Base-by-base conservation (phyloP, 2,329 filamentous ascomycete genomes). In the Akanthomyces muscarius region DNA sequence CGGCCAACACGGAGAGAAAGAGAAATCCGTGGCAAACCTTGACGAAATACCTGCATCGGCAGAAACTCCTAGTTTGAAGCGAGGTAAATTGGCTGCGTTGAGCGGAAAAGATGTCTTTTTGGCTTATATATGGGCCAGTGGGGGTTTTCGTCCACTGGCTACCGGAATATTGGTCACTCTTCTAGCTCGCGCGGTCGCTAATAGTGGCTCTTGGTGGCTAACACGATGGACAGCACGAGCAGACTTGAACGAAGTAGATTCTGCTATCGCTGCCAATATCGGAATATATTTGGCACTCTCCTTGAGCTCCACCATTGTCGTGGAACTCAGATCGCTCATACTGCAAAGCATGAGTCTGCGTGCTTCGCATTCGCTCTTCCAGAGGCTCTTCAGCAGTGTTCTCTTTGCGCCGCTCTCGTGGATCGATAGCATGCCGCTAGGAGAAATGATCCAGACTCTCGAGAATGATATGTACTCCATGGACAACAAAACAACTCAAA, bases 131-230 rank as follows among this genome's bases (percentile, higher is more conserved):
- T 63, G 36, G 47, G 60, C 63, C 25, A 53, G 41, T 28, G 63
- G 63, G 18, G 63, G 60, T 3, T 8, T 60, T 38, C 11, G 2
- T 11, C n/a, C 47, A 1, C 52, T 62, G 7, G 11, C 30, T 3
- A 21, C 55, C 6, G 54, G 53, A 10, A 11, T 45, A 5, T 11
- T 55, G 1, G n/a, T 56, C 4, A 54, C 55, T 8, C 18, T 63
- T 21, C 1, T 48, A 13, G 41, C 45, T n/a, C 60, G 58, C 21
- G 48, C 33, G 13, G 16, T 51, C 18, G 13, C 42, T 30, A 36
- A 54, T 11, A 55, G 59, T 28, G 56, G 57, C 53, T 48, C 63
- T 10, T 63, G 60, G 63, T 65, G 63, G 63, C 30, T 65, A n/a
- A 42, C 45, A n/a, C 59, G 42, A 10, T 65, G 63, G 63, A 65